These are phyloP conservation scores for Iris macrosiphon DNA, from an alignment of 106 monocot genomes.

Conservation along the genomic window DNA sequence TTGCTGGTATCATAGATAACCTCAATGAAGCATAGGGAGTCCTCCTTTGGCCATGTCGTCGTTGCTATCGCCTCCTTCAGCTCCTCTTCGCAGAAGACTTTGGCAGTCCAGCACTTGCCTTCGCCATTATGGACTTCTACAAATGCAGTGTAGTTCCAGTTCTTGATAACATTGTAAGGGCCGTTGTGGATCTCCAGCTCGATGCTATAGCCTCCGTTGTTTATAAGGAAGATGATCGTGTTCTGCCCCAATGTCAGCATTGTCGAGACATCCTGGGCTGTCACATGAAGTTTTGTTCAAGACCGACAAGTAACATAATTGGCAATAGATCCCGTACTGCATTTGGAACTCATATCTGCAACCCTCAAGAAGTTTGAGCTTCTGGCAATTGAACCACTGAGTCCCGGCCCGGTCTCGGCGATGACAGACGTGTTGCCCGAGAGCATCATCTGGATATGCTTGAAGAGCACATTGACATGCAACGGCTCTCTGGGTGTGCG, in stretches of 20 bases:
- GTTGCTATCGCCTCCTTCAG: slow-evolving; percentile 6
- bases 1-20: slow-evolving; percentile 18
- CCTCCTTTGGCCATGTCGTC: slow-evolving; percentile 10
- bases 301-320: too few relatives aligned
- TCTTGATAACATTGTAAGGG: slow-evolving; percentile 19
- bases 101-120: slow-evolving; percentile 18
- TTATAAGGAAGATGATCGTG: slow-evolving; percentile 21
- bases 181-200: slow-evolving; percentile 21
- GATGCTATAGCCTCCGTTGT: slow-evolving; percentile 20
- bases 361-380: slow-evolving; percentile 16
- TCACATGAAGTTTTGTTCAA: slow-evolving; percentile 1
- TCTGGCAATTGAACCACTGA: slow-evolving; percentile 25
- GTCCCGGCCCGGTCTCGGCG: slow-evolving; percentile 17
- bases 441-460: slow-evolving; percentile 13
- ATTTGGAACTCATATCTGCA: slow-evolving; percentile 21
- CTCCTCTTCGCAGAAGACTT: slow-evolving; percentile 14
- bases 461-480: slow-evolving; percentile 19
- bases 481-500: slow-evolving; percentile 12
- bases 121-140: slow-evolving; percentile 17
- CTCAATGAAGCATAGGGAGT: slow-evolving; percentile 21
- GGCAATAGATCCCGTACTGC: slow-evolving; percentile 22
- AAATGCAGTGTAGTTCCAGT: slow-evolving; percentile 16
- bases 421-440: slow-evolving; percentile 7
- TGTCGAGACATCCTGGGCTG: slow-evolving; percentile 18
- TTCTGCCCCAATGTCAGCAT: slow-evolving; percentile 13